Evolutionary conservation across 176 grass and related monocot species (phyloP), one percentile per base, ranked within the genome.

Genomic region (Oryza glumipatula): DNA sequence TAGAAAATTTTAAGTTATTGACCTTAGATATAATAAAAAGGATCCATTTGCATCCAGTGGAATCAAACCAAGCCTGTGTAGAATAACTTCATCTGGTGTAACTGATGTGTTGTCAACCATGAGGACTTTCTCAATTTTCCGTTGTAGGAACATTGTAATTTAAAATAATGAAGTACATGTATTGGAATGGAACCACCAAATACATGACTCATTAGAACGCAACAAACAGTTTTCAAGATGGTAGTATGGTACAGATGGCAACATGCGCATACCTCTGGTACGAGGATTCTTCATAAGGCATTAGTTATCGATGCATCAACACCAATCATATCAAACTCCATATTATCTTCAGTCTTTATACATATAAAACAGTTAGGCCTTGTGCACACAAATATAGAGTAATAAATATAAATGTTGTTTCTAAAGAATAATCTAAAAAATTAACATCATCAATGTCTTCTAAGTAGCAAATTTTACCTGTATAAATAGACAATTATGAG

Each of bases 311-410:
- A 92, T 76, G 89, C 89, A 94, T 98, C 89, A 85, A 95, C 70
- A 68, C 88, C 91, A 87, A 98, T 90, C 89, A 98, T 95, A 91
- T 92, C 93, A 81, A 98, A 98, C 74, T 94, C 96, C 56, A 98
- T 95, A 60, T 98, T 89, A 74, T 98, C 91, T 73, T 92, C 85
- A 23, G 96, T 90, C 93, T 98, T 68, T 66, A 48, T 63, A 61
- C 38, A 84, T 75, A 35, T 41, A 68, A 65, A 24, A 16, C 5
- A 75, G 19, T 60, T 38, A 86, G 48, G 0, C 21, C 3, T 24
- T 9, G 8, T 23, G 58, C 10, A 33, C 38, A n/a, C 3, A 70
- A 7, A 71, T 6, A 6, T 71, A 51, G 16, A 39, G 14, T 11
- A 41, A 49, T 32, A 83, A 67, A 73, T 4, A 81, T 11, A 41